Evolutionary conservation across 2,329 filamentous ascomycete genomes (phyloP).

Genomic region (Alternaria triticina): DNA sequence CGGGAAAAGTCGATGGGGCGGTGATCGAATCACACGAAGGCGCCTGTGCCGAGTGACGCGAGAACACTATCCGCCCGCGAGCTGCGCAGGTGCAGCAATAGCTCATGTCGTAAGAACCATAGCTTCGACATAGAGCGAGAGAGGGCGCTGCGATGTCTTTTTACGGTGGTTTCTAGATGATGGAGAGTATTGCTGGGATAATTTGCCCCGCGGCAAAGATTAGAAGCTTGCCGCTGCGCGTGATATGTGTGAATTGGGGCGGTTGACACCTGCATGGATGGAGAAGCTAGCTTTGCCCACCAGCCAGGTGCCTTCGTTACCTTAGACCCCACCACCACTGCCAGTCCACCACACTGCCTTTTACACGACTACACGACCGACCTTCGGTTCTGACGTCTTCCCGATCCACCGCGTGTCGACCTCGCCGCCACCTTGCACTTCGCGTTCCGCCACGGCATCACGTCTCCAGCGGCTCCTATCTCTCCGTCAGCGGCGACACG

Average conservation of each 20-base stretch:
- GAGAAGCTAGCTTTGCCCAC: constrained; percentile 11
- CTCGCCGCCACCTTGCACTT: background rate
- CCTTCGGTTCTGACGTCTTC: background rate
- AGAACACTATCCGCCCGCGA: constrained; percentile 6
- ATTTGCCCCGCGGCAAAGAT: background rate
- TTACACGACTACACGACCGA: background rate
- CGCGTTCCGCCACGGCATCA: background rate
- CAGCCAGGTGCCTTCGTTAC: constrained; percentile 10
- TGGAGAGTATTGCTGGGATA: background rate
- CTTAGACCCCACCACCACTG: constrained; percentile 12
- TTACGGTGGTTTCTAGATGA: background rate
- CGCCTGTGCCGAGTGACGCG: constrained; percentile 13
- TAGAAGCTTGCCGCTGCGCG: background rate
- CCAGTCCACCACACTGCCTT: background rate
- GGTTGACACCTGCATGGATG: constrained; percentile 6
- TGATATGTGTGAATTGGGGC: background rate
- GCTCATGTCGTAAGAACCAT: constrained; percentile 1
- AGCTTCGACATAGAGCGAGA: background rate
- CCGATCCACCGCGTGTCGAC: background rate
- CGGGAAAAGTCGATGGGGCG: constrained; percentile 2
- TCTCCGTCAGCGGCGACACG: constrained; percentile 13
- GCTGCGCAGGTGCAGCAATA: constrained; percentile 9
- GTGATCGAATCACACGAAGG: constrained; percentile 10
- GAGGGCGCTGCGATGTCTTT: background rate
- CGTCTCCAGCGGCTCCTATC: background rate